Conservation (phyloP, 495 filamentous ascomycete species). For the Bombardia bombarda region DNA sequence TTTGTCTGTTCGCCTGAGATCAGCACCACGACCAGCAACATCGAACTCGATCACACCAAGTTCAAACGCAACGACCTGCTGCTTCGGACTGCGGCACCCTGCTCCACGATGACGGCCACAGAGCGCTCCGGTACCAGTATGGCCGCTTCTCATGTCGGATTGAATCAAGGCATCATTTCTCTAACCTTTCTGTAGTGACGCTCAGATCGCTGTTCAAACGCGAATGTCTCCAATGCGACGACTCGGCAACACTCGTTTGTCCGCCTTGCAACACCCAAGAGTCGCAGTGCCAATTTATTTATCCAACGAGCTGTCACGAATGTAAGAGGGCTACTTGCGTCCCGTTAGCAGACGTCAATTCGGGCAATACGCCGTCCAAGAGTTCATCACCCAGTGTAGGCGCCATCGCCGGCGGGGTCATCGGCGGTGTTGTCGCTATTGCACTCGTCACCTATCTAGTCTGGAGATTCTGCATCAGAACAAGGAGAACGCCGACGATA, state of each 20-base stretch:
- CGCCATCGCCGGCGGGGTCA: conserved; percentile 76
- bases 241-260: conserved; percentile 13
- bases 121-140: conserved; percentile 4
- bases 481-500: conserved; percentile 54
- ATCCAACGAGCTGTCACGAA: conserved; percentile 22
- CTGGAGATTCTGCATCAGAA: conserved; percentile 82
- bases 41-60: too few relatives aligned
- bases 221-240: conserved; percentile 18
- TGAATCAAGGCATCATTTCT: not conserved
- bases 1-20: conserved; percentile 6
- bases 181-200: not conserved
- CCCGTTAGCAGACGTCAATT: conserved; percentile 6
- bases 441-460: conserved; percentile 67
- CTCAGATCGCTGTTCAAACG: conserved; percentile 8
- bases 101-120: conserved; percentile 10
- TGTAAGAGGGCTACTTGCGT: conserved; percentile 35
- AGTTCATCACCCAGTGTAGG: conserved; percentile 55
- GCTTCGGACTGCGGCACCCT: not conserved
- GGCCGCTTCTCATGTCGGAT: not conserved
- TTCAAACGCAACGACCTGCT: not conserved
- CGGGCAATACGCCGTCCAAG: conserved; percentile 3
- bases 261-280: conserved; percentile 14
- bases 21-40: conserved; percentile 3
- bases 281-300: conserved; percentile 27
- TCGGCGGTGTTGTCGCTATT: conserved; percentile 66